phyloP scores from a whole-genome alignment of 2,329 filamentous ascomycete species.

The Hymenoscyphus repandus region DNA sequence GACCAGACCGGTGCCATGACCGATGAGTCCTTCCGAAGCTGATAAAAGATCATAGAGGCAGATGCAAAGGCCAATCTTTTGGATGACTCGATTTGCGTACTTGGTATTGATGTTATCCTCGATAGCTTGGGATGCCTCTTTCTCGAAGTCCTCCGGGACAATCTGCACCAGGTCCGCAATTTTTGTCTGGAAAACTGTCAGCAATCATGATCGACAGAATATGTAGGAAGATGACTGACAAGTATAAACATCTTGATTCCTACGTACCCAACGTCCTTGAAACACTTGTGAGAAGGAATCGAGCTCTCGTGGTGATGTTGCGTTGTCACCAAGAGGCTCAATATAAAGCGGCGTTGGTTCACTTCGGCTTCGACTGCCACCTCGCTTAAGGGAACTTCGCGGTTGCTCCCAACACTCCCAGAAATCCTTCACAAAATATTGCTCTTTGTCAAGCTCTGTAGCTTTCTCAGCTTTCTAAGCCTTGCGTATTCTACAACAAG shows the following conservation, averaged over 20 bases:
- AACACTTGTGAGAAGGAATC: too few relatives aligned
- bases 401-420: too few relatives aligned
- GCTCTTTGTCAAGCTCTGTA: too few relatives aligned
- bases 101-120: conserved; percentile 97
- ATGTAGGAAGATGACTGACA: conserved; percentile 30
- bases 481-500: too few relatives aligned
- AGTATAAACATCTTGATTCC: conserved; percentile 42
- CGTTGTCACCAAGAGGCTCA: too few relatives aligned
- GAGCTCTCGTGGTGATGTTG: too few relatives aligned
- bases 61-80: conserved; percentile 89
- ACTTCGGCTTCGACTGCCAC: too few relatives aligned
- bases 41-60: conserved; percentile 88
- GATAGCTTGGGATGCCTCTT: conserved; percentile 75
- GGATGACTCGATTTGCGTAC: conserved; percentile 92
- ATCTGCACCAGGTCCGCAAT: conserved; percentile 94
- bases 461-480: too few relatives aligned
- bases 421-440: too few relatives aligned
- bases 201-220: neutral
- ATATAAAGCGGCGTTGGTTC: too few relatives aligned
- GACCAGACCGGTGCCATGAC: conserved; percentile 84
- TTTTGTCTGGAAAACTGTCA: conserved; percentile 60
- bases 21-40: conserved; percentile 88
- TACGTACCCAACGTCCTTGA: neutral
- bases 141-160: conserved; percentile 79
- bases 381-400: too few relatives aligned